Evolutionary conservation across 306 rosid species (phyloP).

Genomic region (Mimosa bimucronata): DNA sequence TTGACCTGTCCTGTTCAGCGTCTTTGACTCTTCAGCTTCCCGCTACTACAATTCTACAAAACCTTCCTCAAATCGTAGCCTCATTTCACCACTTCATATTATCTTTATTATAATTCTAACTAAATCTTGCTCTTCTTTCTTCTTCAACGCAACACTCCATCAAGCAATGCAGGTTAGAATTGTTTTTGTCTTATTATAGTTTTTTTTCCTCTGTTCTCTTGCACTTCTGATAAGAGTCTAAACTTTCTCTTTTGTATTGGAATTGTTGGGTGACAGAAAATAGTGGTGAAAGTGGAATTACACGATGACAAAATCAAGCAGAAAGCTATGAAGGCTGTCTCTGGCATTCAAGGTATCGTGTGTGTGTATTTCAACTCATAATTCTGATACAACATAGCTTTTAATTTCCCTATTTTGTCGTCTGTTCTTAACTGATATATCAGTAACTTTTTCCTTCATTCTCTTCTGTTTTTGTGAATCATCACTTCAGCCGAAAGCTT

Average conservation of each 20-base stretch:
- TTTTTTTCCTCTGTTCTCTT: background rate
- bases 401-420: background rate
- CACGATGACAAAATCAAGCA: constrained; percentile 47
- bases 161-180: background rate
- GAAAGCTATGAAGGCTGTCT: constrained; percentile 61
- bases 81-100: background rate
- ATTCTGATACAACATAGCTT: too few species aligned
- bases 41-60: background rate
- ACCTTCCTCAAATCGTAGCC: background rate
- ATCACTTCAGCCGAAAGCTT: background rate
- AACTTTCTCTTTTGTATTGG: background rate
- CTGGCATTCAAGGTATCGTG: constrained; percentile 46
- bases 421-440: background rate
- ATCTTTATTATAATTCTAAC: background rate
- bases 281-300: constrained; percentile 49
- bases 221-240: background rate
- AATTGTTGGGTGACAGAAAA: constrained; percentile 48
- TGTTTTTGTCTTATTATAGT: background rate
- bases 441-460: background rate
- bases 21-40: background rate
- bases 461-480: background rate
- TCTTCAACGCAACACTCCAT: background rate
- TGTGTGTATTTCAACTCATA: too few species aligned
- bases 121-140: background rate
- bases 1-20: background rate